These are phyloP conservation scores for Zychaea mexicana DNA, from an alignment of 371 early-diverging fungal genomes.

Conservation along the genomic window DNA sequence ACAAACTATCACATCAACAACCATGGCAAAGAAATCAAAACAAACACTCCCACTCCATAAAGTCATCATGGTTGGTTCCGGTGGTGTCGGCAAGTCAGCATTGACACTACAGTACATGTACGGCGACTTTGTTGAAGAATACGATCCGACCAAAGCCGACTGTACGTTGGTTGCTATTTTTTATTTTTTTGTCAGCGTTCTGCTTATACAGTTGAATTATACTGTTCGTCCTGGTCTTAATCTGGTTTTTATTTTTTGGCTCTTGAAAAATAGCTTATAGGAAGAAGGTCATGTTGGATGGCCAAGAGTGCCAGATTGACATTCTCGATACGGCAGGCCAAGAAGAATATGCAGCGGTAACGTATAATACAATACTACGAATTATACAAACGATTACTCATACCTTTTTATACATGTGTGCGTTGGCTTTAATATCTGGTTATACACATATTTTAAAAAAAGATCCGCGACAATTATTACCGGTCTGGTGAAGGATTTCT, in stretches of 20 bases:
- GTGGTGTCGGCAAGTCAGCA: constrained; percentile 90
- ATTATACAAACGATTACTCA: not conserved
- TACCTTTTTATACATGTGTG: not conserved
- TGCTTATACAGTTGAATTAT: not conserved
- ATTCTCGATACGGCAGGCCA: constrained; percentile 93
- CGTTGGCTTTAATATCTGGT: not conserved
- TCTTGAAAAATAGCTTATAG: constrained; percentile 60
- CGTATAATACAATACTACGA: not conserved
- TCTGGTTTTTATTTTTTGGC: too few relatives aligned
- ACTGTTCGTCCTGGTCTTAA: too few relatives aligned
- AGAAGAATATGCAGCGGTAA: constrained; percentile 82
- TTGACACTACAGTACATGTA: constrained; percentile 89
- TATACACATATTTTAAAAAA: too few relatives aligned
- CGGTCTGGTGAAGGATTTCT: constrained; percentile 88
- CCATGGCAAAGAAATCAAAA: constrained; percentile 45
- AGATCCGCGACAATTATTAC: constrained; percentile 90
- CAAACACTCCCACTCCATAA: constrained; percentile 73
- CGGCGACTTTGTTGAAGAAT: constrained; percentile 91
- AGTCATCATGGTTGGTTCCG: constrained; percentile 89
- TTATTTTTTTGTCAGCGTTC: not conserved
- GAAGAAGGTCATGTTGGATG: constrained; percentile 65
- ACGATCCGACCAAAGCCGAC: constrained; percentile 93
- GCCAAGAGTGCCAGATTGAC: constrained; percentile 82
- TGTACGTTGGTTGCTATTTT: constrained; percentile 17
- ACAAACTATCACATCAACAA: too few relatives aligned